A percentile compares a stretch with the other conserved stretches of the same genome.
Evolutionary conservation across 164 flowering plant genomes (phyloP).

Genomic region (Berberis thunbergii): DNA sequence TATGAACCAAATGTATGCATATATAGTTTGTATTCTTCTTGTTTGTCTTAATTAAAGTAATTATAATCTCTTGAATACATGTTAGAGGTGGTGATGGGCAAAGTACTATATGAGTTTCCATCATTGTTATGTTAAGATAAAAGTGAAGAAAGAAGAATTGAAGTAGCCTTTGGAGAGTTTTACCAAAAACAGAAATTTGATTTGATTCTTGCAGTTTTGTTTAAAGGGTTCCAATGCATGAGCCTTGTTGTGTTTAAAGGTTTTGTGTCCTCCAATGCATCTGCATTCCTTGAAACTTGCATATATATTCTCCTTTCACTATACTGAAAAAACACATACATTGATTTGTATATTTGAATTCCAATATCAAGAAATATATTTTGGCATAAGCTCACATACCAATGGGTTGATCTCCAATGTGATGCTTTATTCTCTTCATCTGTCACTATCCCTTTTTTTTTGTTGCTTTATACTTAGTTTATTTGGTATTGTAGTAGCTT

Average conservation of each 20-base stretch:
- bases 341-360: slow-evolving; percentile 1
- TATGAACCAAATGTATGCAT: no score
- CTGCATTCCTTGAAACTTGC: slow-evolving; percentile 14
- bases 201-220: slow-evolving; percentile 19
- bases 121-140: slow-evolving; percentile 8
- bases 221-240: slow-evolving; percentile 12
- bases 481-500: background rate
- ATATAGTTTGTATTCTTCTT: background rate
- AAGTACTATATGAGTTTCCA: slow-evolving; percentile 11
- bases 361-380: slow-evolving; percentile 7
- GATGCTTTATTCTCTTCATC: slow-evolving; percentile 6
- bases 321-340: slow-evolving; percentile 9
- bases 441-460: slow-evolving; percentile 2
- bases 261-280: background rate
- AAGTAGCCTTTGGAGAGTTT: slow-evolving; percentile 13
- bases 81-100: background rate
- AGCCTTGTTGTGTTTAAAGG: slow-evolving; percentile 1
- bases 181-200: slow-evolving; percentile 16
- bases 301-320: slow-evolving; percentile 12
- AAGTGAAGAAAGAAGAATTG: slow-evolving; percentile 10
- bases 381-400: slow-evolving; percentile 7
- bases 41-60: no score
- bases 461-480: background rate
- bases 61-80: no score
- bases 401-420: slow-evolving; percentile 6